Evolutionary conservation across 768 basidiomycete species (phyloP).

Genomic region (Trametes cubensis): DNA sequence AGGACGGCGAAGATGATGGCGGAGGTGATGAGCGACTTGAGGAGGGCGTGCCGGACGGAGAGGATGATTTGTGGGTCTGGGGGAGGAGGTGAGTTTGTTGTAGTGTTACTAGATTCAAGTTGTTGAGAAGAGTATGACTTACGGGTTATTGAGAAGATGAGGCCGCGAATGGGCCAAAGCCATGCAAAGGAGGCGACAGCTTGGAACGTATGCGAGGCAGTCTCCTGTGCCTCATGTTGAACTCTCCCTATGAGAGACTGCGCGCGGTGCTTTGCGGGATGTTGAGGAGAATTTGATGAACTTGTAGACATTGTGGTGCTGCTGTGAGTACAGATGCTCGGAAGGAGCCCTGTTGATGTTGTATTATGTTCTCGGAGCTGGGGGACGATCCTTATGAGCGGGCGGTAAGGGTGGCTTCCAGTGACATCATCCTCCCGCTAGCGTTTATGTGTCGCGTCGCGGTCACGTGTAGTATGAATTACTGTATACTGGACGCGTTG

Average conservation of each 20-base stretch:
- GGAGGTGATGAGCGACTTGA: slow-evolving; percentile 44
- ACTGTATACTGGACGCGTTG: neutral
- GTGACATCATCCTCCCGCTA: slow-evolving; percentile 5
- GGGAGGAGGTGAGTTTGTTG: neutral
- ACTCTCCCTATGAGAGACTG: slow-evolving; percentile 15
- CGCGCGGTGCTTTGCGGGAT: neutral
- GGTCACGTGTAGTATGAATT: slow-evolving; percentile 1
- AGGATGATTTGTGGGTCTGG: slow-evolving; percentile 28
- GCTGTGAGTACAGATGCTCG: neutral
- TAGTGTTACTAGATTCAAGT: neutral
- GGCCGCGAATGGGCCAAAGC: slow-evolving; percentile 36
- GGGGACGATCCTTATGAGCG: neutral
- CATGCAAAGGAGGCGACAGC: slow-evolving; percentile 32
- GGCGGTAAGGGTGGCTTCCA: neutral
- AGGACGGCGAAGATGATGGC: slow-evolving; percentile 45
- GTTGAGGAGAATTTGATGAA: neutral
- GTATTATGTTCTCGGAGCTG: neutral
- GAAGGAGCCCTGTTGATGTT: neutral
- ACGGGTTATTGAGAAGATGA: slow-evolving; percentile 31
- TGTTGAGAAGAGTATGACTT: slow-evolving; percentile 2
- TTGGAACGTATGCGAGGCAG: slow-evolving; percentile 17
- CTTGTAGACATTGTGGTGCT: neutral
- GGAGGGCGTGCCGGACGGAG: slow-evolving; percentile 38
- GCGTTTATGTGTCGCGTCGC: slow-evolving; percentile 2
- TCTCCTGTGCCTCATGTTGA: slow-evolving; percentile 21